Percentiles rank a stretch among this genome's conserved stretches.
Conservation (phyloP, 305 asterid species). For the Fraxinus angustifolia region DNA sequence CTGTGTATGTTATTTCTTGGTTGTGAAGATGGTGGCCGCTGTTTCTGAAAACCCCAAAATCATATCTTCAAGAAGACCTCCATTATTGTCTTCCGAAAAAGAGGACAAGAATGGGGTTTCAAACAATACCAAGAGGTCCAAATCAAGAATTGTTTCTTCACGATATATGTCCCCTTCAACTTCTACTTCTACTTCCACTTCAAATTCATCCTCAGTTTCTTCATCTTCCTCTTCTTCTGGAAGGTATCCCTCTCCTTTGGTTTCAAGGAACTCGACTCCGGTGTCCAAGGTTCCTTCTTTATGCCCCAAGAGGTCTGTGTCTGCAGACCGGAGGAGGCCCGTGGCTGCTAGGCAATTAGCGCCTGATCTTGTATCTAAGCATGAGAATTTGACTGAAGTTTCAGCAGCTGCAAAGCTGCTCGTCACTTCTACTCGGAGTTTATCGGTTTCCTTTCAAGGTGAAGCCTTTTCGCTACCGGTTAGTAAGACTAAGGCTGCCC, state of each 20-base stretch:
- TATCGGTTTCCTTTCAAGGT: constrained; percentile 91
- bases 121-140: constrained; percentile 34
- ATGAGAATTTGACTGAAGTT: constrained; percentile 41
- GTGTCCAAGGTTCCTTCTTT: constrained; percentile 40
- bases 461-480: constrained; percentile 76
- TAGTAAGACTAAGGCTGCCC: constrained; percentile 73
- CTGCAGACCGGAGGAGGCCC: constrained; percentile 72
- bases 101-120: constrained; percentile 38
- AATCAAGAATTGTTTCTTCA: constrained; percentile 48
- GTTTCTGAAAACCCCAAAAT: constrained; percentile 42
- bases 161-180: constrained; percentile 68
- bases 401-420: constrained; percentile 77
- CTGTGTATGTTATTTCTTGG: constrained; percentile 31
- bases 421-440: constrained; percentile 73
- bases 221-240: constrained; percentile 61
- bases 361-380: constrained; percentile 59
- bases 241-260: constrained; percentile 68
- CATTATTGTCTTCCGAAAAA: constrained; percentile 58
- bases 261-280: constrained; percentile 56
- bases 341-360: constrained; percentile 42
- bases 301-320: constrained; percentile 68
- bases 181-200: constrained; percentile 79
- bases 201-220: constrained; percentile 59
- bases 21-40: constrained; percentile 57
- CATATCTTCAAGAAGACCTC: constrained; percentile 39